Base-by-base conservation (phyloP, 306 rosid species). In the Abrus precatorius region DNA sequence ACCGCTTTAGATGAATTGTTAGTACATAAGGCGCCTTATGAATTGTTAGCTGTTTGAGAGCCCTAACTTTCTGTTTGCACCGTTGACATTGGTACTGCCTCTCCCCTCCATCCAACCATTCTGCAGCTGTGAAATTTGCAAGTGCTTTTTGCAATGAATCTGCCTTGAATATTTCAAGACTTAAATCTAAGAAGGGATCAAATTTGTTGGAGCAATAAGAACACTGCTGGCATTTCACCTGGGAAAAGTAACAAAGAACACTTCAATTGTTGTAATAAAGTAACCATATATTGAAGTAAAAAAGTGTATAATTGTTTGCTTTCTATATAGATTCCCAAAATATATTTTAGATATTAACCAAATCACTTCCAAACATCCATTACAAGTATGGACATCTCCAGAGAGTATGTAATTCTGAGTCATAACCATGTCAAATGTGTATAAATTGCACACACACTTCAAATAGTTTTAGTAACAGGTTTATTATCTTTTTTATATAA, bases 61-160 rank as follows among this genome's bases (percentile, higher is more conserved):
- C 99, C 82, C 77, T 86, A 64, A 96, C 99, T 90, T 96, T 96
- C 77, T 96, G 94, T 77, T 96, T 96, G 93, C 99, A 96, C 72
- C 79, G 79, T 76, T 93, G 94, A 81, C 99, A 96, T 36, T 93
- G 92, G 82, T 96, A 96, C 75, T 93, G 97, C 72, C 71, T 90
- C 80, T 91, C 97, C 70, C 98, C 99, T 81, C 98, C 99, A 88
- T 96, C 99, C 79, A 96, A 89, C 71, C 83, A 90, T 77, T 95
- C 99, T 4, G 89, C 84, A 29, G 97, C 86, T 7, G 98, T 96
- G 85, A 96, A 96, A 85, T 93, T 88, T 38, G 72, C 73, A 64
- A 96, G 93, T 32, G 99, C 99, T 84, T 87, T 96, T 32, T 91
- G 81, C 85, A 96, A 62, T 48, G 99, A 90, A 81, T 93, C 93